Base-by-base conservation (phyloP, 129 eudicot genomes). In the Silybum marianum region DNA sequence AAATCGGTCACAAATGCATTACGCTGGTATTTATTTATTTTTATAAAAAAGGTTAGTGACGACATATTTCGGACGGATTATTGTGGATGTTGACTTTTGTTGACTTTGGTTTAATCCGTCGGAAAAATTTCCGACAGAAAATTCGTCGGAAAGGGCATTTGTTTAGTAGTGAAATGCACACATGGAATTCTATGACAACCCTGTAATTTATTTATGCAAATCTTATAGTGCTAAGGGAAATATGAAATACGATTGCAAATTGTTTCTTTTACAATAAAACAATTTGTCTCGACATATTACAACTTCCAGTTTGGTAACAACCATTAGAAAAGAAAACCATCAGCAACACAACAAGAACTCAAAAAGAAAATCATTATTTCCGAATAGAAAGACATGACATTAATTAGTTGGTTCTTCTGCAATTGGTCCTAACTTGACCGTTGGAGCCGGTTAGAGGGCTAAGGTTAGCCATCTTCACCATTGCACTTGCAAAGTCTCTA, bases 391-490 rank as follows among this genome's bases (percentile, higher is more conserved):
- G 63, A 51, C 8, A 51, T n/a, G 63, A 51, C 7, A 19, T 14
- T 16, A 51, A 1, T 75, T 72, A 89, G 68, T 89, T 89, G 40
- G 81, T 80, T 69, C 76, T 84, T 74, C 90, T 69, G 44, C 92
- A 89, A 14, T 84, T 86, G 39, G 72, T 84, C 44, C 92, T 81
- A 67, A 89, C 74, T 76, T 86, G 85, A 48, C 92, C 92, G 22
- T 8, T 82, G 11, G 88, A 34, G 9, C 92, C 90, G 0, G 92
- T 84, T 34, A 86, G 76, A 7, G 87, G 88, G 75, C 85, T 79
- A 63, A 89, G 80, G 73, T 82, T 84, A 11, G 87, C 80, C 88
- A 89, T 89, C 80, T 86, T 86, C 36, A 89, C 69, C 93, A 89
- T 89, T 8, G 93, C 90, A 23, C 62, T 72, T 1, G 87, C 88